Percentiles rank a stretch among this genome's conserved stretches.
These are phyloP conservation scores for Camellia japonica DNA, from an alignment of 148 eudicot genomes.

Conservation along the genomic window DNA sequence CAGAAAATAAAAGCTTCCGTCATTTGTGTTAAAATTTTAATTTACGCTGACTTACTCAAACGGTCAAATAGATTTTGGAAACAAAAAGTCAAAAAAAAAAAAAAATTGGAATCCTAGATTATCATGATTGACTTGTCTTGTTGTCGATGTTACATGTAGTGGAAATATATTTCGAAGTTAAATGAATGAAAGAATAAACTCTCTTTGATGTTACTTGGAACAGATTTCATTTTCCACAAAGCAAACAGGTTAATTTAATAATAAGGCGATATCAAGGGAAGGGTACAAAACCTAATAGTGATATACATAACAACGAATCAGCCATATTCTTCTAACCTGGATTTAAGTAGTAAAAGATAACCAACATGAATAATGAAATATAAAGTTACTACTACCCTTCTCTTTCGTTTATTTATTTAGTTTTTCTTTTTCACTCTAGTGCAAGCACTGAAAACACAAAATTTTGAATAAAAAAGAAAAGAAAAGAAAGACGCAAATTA, in stretches of 20 bases:
- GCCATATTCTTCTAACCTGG: not conserved
- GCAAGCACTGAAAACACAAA: not conserved
- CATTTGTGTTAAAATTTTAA: not conserved
- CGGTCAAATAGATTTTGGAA: not conserved
- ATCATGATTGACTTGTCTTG: not conserved
- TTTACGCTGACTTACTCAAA: not conserved
- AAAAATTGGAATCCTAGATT: not conserved
- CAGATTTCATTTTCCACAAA: not conserved
- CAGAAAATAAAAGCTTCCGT: no score
- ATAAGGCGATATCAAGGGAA: not conserved
- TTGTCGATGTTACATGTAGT: not conserved
- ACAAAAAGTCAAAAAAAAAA: not conserved
- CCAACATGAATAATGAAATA: not conserved
- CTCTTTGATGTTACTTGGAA: not conserved
- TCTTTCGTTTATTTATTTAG: not conserved
- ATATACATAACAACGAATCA: not conserved
- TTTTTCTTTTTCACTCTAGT: not conserved
- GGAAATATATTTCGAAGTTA: not conserved
- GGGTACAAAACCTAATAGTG: not conserved
- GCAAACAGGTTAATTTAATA: not conserved
- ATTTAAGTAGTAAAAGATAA: not conserved
- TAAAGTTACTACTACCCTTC: not conserved
- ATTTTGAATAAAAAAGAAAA: no score
- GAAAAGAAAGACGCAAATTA: conserved; percentile 15
- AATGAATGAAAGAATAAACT: not conserved